phyloP scores from a whole-genome alignment of 2,329 filamentous ascomycete species.

The Sporothrix mexicana region DNA sequence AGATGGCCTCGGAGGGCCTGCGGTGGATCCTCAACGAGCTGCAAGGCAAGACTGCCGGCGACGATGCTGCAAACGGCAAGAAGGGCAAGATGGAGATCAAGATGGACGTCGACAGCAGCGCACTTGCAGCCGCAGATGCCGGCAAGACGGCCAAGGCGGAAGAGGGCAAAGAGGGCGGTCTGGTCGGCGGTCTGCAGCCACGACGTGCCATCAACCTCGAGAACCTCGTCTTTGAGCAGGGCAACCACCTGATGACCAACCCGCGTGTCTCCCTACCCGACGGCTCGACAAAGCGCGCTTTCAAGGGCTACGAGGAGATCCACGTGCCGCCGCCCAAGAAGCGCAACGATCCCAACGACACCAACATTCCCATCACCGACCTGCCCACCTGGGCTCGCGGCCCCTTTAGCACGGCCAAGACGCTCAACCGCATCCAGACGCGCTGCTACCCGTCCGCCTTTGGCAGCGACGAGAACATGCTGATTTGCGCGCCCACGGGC shows the following conservation, averaged over 20 bases:
- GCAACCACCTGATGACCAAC: slow-evolving; percentile 99
- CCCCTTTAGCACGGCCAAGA: slow-evolving; percentile 84
- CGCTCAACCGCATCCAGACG: slow-evolving; percentile 94
- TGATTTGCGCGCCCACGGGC: slow-evolving; percentile 95
- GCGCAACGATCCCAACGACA: slow-evolving; percentile 78
- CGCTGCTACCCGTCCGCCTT: slow-evolving; percentile 92
- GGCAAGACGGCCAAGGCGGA: slow-evolving; percentile 55
- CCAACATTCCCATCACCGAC: slow-evolving; percentile 80
- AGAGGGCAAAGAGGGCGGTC: slow-evolving; percentile 61
- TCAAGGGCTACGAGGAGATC: slow-evolving; percentile 98
- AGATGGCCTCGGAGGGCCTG: slow-evolving; percentile 89
- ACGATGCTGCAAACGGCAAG: slow-evolving; percentile 59
- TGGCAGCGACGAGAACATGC: slow-evolving; percentile 93
- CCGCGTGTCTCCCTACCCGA: slow-evolving; percentile 91
- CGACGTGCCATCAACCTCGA: slow-evolving; percentile 90
- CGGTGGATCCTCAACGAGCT: slow-evolving; percentile 88
- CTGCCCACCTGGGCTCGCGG: slow-evolving; percentile 90
- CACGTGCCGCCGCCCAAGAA: slow-evolving; percentile 94
- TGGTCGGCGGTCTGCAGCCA: slow-evolving; percentile 85
- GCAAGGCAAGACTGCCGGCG: slow-evolving; percentile 66
- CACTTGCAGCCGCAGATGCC: slow-evolving; percentile 57
- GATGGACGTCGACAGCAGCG: slow-evolving; percentile 85
- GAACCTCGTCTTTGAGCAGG: slow-evolving; percentile 95
- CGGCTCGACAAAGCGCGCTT: slow-evolving; percentile 91
- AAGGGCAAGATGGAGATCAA: slow-evolving; percentile 83